Conservation (phyloP, 768 basidiomycete genomes). For the Suillus subaureus region DNA sequence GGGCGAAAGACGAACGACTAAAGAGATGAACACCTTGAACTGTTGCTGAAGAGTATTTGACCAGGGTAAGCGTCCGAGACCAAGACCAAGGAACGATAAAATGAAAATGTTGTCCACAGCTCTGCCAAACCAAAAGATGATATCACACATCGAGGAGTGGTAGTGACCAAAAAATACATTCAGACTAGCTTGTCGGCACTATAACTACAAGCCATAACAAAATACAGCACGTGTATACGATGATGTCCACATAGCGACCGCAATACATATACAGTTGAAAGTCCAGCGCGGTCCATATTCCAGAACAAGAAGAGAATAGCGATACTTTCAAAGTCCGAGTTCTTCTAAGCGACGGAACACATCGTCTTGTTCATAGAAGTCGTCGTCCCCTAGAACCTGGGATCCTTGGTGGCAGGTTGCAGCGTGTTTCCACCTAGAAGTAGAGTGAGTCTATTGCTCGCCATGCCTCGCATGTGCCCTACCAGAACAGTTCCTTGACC, state of each 20-base stretch:
- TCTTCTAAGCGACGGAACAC: conserved; percentile 35
- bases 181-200: background rate
- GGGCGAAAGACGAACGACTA: background rate
- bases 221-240: background rate
- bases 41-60: background rate
- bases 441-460: conserved; percentile 11
- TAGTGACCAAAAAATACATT: background rate
- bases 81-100: background rate
- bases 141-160: background rate
- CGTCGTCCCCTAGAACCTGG: conserved; percentile 55
- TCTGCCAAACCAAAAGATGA: background rate
- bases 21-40: background rate
- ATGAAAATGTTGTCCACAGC: background rate
- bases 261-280: background rate
- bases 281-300: background rate
- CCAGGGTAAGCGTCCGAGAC: background rate
- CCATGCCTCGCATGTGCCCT: conserved; percentile 26
- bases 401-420: conserved; percentile 70
- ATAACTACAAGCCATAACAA: background rate
- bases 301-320: background rate
- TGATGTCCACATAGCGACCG: background rate
- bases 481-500: conserved; percentile 82
- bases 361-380: conserved; percentile 58
- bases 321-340: conserved; percentile 13
- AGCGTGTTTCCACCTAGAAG: conserved; percentile 79